These are phyloP conservation scores for Acanthamoeba rhysodes DNA, from an alignment of 208 protist genomes.

Conservation along the genomic window DNA sequence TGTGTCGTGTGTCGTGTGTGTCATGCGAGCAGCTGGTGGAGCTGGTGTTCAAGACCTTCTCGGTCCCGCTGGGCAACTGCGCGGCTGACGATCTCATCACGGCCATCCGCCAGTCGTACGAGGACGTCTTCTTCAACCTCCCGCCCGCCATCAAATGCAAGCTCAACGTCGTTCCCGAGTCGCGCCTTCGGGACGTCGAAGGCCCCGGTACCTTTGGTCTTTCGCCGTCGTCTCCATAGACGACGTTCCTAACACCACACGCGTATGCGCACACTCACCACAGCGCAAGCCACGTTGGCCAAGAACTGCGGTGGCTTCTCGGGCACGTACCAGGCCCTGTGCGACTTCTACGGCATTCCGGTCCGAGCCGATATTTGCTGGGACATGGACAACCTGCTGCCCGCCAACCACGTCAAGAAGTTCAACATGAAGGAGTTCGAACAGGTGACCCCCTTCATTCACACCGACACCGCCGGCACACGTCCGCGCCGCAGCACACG, in stretches of 20 bases:
- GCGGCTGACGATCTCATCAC: conserved; percentile 70
- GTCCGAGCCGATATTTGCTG: conserved; percentile 83
- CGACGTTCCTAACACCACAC: background rate
- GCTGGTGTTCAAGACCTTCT: conserved; percentile 71
- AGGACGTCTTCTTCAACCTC: conserved; percentile 71
- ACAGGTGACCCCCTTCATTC: background rate
- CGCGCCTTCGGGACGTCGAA: conserved; percentile 32
- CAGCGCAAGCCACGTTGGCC: conserved; percentile 70
- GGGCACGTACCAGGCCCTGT: conserved; percentile 79
- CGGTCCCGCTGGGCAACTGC: conserved; percentile 30
- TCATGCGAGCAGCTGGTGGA: conserved; percentile 36
- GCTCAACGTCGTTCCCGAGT: conserved; percentile 5
- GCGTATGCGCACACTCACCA: conserved; percentile 23
- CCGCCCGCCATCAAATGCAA: conserved; percentile 4
- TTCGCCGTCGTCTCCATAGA: background rate
- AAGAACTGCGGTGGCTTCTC: conserved; percentile 85
- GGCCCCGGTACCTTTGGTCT: conserved; percentile 16
- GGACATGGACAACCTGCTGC: conserved; percentile 85
- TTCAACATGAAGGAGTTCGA: conserved; percentile 78
- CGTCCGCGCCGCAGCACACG: too few relatives aligned
- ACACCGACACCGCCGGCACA: too few relatives aligned
- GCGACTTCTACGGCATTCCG: conserved; percentile 75
- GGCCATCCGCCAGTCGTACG: conserved; percentile 37
- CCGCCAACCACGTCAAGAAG: conserved; percentile 82
- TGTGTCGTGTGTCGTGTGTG: background rate